phyloP scores from a whole-genome alignment of 495 filamentous ascomycete species.

The Penicillium canariense region DNA sequence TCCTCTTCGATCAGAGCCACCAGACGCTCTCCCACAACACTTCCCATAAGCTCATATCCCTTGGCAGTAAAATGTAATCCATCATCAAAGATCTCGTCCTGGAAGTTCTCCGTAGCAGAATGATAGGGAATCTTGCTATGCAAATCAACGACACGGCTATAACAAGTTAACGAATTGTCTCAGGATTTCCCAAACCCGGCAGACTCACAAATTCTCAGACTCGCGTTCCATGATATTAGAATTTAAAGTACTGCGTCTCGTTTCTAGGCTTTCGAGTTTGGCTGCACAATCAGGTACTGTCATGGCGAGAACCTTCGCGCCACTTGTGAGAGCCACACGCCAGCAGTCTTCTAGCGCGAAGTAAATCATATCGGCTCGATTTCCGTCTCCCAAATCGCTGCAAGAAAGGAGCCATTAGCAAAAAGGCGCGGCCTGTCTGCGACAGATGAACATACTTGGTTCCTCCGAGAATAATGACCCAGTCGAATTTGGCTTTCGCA shows the following conservation, averaged over 20 bases:
- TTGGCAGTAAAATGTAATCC: conserved; percentile 56
- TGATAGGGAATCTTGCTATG: conserved; percentile 50
- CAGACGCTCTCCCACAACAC: conserved; percentile 43
- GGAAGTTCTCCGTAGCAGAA: conserved; percentile 39
- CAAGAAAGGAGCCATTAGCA: background rate
- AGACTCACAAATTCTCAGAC: conserved; percentile 45
- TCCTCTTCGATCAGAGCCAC: conserved; percentile 28
- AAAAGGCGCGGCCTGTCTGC: background rate
- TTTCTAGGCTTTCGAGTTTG: conserved; percentile 25
- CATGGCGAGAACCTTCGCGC: conserved; percentile 55
- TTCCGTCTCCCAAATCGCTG: conserved; percentile 45
- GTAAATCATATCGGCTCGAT: conserved; percentile 32
- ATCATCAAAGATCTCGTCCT: conserved; percentile 57
- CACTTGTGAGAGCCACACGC: conserved; percentile 43
- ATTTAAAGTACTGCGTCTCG: conserved; percentile 49
- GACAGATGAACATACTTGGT: conserved; percentile 48
- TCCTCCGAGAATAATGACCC: conserved; percentile 51
- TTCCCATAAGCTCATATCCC: conserved; percentile 60
- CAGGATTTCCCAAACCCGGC: background rate
- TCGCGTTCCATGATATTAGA: conserved; percentile 46
- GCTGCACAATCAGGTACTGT: conserved; percentile 56
- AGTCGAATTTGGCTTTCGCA: conserved; percentile 33
- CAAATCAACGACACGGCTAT: conserved; percentile 53
- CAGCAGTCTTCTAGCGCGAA: conserved; percentile 43
- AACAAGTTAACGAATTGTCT: background rate